A percentile compares a stretch with the other conserved stretches of the same genome.
These are phyloP conservation scores for Pythium insidiosum DNA, from an alignment of 352 stramenopile genomes.

Conservation along the genomic window DNA sequence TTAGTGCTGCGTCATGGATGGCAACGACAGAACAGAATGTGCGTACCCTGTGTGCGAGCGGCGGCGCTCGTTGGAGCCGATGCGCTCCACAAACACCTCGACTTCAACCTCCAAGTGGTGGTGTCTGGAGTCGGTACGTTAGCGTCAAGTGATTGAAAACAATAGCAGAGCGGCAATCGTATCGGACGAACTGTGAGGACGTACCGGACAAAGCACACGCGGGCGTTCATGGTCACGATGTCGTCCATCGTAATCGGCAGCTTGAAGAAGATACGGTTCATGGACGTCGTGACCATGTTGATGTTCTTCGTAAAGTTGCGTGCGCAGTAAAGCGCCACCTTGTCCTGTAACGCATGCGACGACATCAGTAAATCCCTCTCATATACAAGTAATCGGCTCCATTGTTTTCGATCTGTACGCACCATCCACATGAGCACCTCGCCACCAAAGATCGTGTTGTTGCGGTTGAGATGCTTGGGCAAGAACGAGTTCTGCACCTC, in stretches of 20 bases:
- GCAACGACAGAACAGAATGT: too few relatives aligned
- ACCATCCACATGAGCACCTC: constrained; percentile 62
- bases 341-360: constrained; percentile 30
- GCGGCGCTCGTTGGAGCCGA: constrained; percentile 30
- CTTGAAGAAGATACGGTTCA: constrained; percentile 71
- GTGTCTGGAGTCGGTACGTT: constrained; percentile 27
- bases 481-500: constrained; percentile 69
- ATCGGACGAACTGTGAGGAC: too few relatives aligned
- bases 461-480: constrained; percentile 66
- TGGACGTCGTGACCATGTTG: constrained; percentile 56
- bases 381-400: too few relatives aligned
- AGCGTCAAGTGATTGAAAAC: too few relatives aligned
- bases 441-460: constrained; percentile 72
- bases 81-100: constrained; percentile 55
- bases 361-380: too few relatives aligned
- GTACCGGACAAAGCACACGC: constrained; percentile 47
- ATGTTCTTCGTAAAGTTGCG: constrained; percentile 63
- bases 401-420: too few relatives aligned
- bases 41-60: constrained; percentile 65
- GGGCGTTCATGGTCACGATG: constrained; percentile 58
- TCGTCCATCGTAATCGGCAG: constrained; percentile 56
- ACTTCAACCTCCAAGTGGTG: constrained; percentile 68
- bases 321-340: constrained; percentile 52
- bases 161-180: too few relatives aligned
- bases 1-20: too few relatives aligned